Percentiles rank a stretch among this genome's conserved stretches.
Evolutionary conservation across 78 protist species (phyloP).

Genomic region (Protostelium mycophagum): DNA sequence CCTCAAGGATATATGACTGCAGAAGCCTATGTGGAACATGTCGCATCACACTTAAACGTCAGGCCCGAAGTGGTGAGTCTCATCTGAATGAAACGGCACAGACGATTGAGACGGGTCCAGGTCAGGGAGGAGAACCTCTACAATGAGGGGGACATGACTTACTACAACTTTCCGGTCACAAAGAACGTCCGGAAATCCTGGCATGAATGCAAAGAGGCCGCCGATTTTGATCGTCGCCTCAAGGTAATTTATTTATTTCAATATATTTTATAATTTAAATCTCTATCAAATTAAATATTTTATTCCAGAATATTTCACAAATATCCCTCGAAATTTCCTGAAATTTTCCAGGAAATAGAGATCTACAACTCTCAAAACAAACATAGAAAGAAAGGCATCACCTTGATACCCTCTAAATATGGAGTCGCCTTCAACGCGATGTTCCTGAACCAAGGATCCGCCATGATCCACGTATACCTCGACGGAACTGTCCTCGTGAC

Average conservation of each 20-base stretch:
- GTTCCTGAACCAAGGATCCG: conserved; percentile 84
- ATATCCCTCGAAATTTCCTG: conserved; percentile 11
- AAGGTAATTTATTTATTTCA: neutral
- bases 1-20: conserved; percentile 83
- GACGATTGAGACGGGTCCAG: neutral
- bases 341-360: conserved; percentile 10
- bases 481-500: conserved; percentile 93
- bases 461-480: conserved; percentile 68
- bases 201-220: conserved; percentile 14
- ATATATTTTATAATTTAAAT: no score
- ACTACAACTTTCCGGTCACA: conserved; percentile 17
- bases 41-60: conserved; percentile 37
- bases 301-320: no score
- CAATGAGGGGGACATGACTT: conserved; percentile 72
- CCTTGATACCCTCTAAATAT: conserved; percentile 79
- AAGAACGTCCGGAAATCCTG: conserved; percentile 53
- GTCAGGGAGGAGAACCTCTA: conserved; percentile 67
- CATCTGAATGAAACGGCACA: neutral
- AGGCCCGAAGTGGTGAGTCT: conserved; percentile 32
- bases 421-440: conserved; percentile 85
- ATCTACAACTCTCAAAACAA: conserved; percentile 80
- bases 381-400: conserved; percentile 88
- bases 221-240: neutral
- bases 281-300: no score
- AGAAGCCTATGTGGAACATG: conserved; percentile 78